Percentiles rank a stretch among this genome's conserved stretches.
Evolutionary conservation across 2,329 filamentous ascomycete genomes (phyloP).

Genomic region (Akanthomyces lecanii): DNA sequence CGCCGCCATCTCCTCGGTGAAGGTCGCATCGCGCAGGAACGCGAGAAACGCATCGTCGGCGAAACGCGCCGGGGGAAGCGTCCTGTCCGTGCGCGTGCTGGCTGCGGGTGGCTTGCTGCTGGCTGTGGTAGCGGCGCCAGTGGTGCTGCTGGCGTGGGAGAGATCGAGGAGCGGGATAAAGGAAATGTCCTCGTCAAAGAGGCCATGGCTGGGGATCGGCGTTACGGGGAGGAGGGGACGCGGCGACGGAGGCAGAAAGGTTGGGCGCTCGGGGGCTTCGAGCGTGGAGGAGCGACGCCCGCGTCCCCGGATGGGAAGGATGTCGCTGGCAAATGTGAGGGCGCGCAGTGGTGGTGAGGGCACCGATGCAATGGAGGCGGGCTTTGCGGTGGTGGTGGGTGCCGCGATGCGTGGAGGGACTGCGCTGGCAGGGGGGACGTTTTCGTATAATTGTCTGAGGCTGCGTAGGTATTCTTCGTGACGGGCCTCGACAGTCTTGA

Average conservation of each 20-base stretch:
- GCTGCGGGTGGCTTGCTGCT: conserved; percentile 15
- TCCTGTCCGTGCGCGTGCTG: neutral
- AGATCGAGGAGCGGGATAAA: conserved; percentile 31
- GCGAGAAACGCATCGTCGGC: conserved; percentile 40
- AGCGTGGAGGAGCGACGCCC: conserved; percentile 29
- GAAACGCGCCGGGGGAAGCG: conserved; percentile 27
- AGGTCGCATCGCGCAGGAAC: conserved; percentile 38
- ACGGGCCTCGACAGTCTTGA: conserved; percentile 30
- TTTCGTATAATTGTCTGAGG: conserved; percentile 29
- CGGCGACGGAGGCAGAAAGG: conserved; percentile 20
- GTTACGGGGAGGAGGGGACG: conserved; percentile 22
- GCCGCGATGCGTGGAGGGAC: neutral
- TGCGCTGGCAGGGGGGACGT: conserved; percentile 13
- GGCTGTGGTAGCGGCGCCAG: conserved; percentile 16
- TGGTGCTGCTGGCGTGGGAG: neutral
- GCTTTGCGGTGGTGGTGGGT: conserved; percentile 20
- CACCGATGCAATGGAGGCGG: conserved; percentile 15
- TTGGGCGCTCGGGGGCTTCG: conserved; percentile 25
- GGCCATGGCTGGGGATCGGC: conserved; percentile 20
- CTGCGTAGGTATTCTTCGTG: conserved; percentile 33
- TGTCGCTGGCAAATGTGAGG: conserved; percentile 21
- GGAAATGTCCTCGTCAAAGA: conserved; percentile 28
- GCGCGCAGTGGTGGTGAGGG: conserved; percentile 27
- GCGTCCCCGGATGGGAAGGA: conserved; percentile 21
- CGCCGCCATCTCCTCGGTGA: conserved; percentile 36